phyloP scores from a whole-genome alignment of 31 red algal genomes.

The Asparagopsis taxiformis region DNA sequence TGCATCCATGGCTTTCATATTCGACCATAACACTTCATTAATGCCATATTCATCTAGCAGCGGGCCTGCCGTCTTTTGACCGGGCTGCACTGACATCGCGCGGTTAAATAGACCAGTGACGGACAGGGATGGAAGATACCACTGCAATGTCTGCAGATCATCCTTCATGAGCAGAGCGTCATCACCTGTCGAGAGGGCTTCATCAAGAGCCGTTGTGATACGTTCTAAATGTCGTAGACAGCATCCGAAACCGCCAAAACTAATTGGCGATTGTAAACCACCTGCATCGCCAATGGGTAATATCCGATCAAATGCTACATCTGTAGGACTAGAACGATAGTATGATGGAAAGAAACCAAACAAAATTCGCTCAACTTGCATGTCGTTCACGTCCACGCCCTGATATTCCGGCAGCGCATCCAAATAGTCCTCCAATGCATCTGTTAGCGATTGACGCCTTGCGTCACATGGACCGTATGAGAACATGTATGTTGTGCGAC shows the following conservation, averaged over 20 bases:
- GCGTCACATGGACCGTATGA: slow-evolving; percentile 65
- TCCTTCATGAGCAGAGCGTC: slow-evolving; percentile 41
- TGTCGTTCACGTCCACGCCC: slow-evolving; percentile 40
- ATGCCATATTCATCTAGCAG: slow-evolving; percentile 68
- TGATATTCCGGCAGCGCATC: slow-evolving; percentile 77
- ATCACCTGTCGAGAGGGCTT: slow-evolving; percentile 49
- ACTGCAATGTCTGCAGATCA: slow-evolving; percentile 52
- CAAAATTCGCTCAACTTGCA: slow-evolving; percentile 65
- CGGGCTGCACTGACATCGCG: slow-evolving; percentile 78
- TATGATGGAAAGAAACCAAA: slow-evolving; percentile 94
- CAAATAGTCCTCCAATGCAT: slow-evolving; percentile 78
- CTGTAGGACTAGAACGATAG: slow-evolving; percentile 48
- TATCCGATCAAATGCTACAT: slow-evolving; percentile 66
- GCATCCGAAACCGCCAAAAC: slow-evolving; percentile 97
- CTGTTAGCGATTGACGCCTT: slow-evolving; percentile 56
- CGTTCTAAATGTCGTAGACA: slow-evolving; percentile 78
- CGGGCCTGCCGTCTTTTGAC: slow-evolving; percentile 59
- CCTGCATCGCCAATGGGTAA: slow-evolving; percentile 86
- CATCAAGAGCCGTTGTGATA: slow-evolving; percentile 46
- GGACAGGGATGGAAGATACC: slow-evolving; percentile 80
- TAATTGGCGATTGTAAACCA: slow-evolving; percentile 90
- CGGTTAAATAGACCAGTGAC: slow-evolving; percentile 88
- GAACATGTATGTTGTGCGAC: slow-evolving; percentile 94
- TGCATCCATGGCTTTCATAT: slow-evolving; percentile 73
- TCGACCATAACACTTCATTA: slow-evolving; percentile 78